Evolutionary conservation across 208 protist genomes (phyloP).

Genomic region (Leishmania amazonensis): DNA sequence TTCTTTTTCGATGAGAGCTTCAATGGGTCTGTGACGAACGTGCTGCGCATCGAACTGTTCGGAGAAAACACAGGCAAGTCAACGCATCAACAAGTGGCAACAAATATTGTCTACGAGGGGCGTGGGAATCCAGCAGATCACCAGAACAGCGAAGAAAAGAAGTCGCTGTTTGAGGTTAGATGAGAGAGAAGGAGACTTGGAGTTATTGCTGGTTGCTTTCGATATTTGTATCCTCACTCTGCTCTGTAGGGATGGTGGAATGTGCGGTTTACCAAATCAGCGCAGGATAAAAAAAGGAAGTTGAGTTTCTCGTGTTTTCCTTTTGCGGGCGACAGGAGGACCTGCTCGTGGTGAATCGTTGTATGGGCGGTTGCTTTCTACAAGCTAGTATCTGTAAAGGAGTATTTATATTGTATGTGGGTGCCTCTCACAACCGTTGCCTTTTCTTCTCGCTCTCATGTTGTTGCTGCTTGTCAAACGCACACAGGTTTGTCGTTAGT

Average conservation of each 20-base stretch:
- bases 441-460: not conserved
- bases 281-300: not conserved
- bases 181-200: not conserved
- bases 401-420: not conserved
- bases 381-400: not conserved
- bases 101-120: slow-evolving; percentile 86
- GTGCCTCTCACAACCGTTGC: not conserved
- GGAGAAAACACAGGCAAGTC: slow-evolving; percentile 71
- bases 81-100: slow-evolving; percentile 70
- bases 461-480: not conserved
- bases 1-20: slow-evolving; percentile 85
- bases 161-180: slow-evolving; percentile 35
- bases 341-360: not conserved
- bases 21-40: slow-evolving; percentile 65
- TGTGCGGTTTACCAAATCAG: not conserved
- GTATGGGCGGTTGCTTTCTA: not conserved
- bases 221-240: not conserved
- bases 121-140: slow-evolving; percentile 88
- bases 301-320: not conserved
- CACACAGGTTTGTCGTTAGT: not conserved
- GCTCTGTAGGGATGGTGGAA: not conserved
- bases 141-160: slow-evolving; percentile 50
- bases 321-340: not conserved
- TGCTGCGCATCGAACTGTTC: slow-evolving; percentile 85
- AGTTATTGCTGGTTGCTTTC: not conserved